A percentile compares a stretch with the other conserved stretches of the same genome.
These are phyloP conservation scores for Daldinia eschscholtzii DNA, from an alignment of 2,329 filamentous ascomycete genomes.

Conservation along the genomic window DNA sequence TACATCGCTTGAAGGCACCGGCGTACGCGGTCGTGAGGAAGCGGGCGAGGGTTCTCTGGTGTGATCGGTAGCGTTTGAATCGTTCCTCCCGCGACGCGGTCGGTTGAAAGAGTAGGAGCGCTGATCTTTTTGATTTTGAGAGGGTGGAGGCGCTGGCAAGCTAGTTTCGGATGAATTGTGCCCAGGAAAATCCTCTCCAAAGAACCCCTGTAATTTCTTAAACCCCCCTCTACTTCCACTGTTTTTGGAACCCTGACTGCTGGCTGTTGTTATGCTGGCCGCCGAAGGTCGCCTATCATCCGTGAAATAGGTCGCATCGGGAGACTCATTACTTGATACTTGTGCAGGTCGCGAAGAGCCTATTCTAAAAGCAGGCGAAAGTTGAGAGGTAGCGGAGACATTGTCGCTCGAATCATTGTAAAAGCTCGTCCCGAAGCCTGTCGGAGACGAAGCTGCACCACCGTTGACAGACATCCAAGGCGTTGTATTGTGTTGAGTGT, in stretches of 20 bases:
- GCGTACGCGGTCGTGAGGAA: constrained; percentile 84
- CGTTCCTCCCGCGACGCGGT: constrained; percentile 79
- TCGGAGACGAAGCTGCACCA: constrained; percentile 53
- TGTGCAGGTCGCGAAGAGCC: constrained; percentile 51
- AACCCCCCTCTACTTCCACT: constrained; percentile 77
- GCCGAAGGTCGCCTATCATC: constrained; percentile 88
- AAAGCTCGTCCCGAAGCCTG: constrained; percentile 68
- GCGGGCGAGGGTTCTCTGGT: constrained; percentile 78
- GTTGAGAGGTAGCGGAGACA: constrained; percentile 70
- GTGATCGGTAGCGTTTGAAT: constrained; percentile 81
- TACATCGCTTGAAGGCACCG: constrained; percentile 89
- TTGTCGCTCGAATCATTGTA: constrained; percentile 83
- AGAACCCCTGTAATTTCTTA: constrained; percentile 90
- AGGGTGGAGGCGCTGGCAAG: constrained; percentile 62
- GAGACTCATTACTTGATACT: constrained; percentile 66
- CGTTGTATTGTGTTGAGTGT: constrained; percentile 65
- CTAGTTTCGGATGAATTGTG: constrained; percentile 81
- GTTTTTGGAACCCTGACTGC: constrained; percentile 84
- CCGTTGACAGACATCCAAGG: constrained; percentile 68
- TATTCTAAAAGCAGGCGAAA: constrained; percentile 77
- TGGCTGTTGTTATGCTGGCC: constrained; percentile 86
- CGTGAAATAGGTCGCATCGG: constrained; percentile 70
- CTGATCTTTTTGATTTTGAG: constrained; percentile 66
- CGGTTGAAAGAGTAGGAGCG: constrained; percentile 73
- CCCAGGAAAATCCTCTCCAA: constrained; percentile 87